Percentiles rank a stretch among this genome's conserved stretches.
Evolutionary conservation across 441 rosid species (phyloP).

Genomic region (Viola pubescens): DNA sequence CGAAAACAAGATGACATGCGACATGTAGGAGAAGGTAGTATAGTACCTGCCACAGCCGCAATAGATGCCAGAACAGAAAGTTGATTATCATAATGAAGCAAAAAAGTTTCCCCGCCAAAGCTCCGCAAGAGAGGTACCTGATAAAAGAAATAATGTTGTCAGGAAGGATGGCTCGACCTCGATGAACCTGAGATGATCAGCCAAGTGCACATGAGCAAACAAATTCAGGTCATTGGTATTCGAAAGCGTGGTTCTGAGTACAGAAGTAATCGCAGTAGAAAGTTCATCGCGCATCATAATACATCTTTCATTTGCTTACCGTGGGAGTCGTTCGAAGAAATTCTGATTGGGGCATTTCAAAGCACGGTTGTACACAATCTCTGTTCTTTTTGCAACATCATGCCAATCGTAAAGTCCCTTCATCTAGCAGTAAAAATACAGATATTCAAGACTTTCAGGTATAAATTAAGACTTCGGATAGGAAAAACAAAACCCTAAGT

Average conservation of each 20-base stretch:
- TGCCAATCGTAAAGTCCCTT: constrained; percentile 84
- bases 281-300: background rate
- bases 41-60: constrained; percentile 58
- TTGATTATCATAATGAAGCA: constrained; percentile 90
- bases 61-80: constrained; percentile 62
- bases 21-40: background rate
- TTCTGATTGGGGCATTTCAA: constrained; percentile 56
- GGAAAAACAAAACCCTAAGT: background rate
- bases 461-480: background rate
- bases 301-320: constrained; percentile 38
- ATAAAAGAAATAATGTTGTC: background rate
- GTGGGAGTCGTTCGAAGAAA: constrained; percentile 53
- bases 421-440: constrained; percentile 42
- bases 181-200: background rate
- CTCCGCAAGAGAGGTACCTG: constrained; percentile 67
- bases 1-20: too few relatives aligned
- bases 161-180: too few relatives aligned
- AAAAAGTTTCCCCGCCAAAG: constrained; percentile 94
- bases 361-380: constrained; percentile 81
- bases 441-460: constrained; percentile 8
- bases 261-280: too few relatives aligned
- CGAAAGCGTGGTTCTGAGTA: too few relatives aligned
- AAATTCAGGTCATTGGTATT: too few relatives aligned
- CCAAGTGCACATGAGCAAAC: background rate
- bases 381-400: constrained; percentile 91